Percentiles rank a stretch among this genome's conserved stretches.
phyloP scores from a whole-genome alignment of 2,329 filamentous ascomycete genomes.

The Colletotrichum tropicale region DNA sequence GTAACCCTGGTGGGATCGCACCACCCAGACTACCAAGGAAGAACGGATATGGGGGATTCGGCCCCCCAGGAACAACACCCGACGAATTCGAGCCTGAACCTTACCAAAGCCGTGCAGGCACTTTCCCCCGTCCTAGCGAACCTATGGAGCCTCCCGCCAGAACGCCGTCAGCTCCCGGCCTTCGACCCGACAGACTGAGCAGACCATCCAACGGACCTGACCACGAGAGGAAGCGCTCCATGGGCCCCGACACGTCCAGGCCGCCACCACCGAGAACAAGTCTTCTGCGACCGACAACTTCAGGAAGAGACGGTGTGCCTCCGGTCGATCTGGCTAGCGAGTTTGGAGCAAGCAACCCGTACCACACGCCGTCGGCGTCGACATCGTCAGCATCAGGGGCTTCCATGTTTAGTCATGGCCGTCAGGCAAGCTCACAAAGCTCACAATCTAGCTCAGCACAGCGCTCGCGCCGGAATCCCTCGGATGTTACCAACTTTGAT shows the following conservation, averaged over 20 bases:
- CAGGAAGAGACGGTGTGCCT: slow-evolving; percentile 40
- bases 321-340: slow-evolving; percentile 63
- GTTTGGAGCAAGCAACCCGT: slow-evolving; percentile 66
- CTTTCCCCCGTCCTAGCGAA: slow-evolving; percentile 51
- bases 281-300: slow-evolving; percentile 45
- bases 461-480: slow-evolving; percentile 38
- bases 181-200: slow-evolving; percentile 41
- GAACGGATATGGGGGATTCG: slow-evolving; percentile 64
- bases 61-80: slow-evolving; percentile 44
- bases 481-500: slow-evolving; percentile 51
- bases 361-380: slow-evolving; percentile 68
- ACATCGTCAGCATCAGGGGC: slow-evolving; percentile 70
- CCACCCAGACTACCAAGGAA: slow-evolving; percentile 48
- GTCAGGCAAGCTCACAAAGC: slow-evolving; percentile 66
- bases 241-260: slow-evolving; percentile 55
- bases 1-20: slow-evolving; percentile 25
- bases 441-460: slow-evolving; percentile 62
- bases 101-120: slow-evolving; percentile 53
- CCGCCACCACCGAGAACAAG: slow-evolving; percentile 58
- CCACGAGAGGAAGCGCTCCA: slow-evolving; percentile 42
- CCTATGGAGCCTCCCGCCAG: slow-evolving; percentile 42
- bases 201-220: slow-evolving; percentile 26
- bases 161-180: slow-evolving; percentile 52
- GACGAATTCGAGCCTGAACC: slow-evolving; percentile 41
- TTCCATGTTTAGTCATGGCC: slow-evolving; percentile 62